Conservation (phyloP, 108 stramenopile species). For the Asterionellopsis glacialis region DNA sequence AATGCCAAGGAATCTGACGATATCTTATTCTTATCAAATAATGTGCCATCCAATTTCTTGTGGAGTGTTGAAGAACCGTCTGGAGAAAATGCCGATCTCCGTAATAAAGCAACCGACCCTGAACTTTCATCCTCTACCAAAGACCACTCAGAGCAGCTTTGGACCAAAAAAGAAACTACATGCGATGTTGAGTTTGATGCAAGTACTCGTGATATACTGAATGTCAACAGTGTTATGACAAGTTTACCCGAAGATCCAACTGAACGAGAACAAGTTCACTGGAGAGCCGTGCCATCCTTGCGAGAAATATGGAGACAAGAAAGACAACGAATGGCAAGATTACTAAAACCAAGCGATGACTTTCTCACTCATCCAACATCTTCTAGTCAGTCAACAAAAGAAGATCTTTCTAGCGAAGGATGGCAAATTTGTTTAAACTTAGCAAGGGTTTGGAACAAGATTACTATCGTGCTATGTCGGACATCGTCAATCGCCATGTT, state of each 20-base stretch:
- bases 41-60: not conserved
- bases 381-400: not conserved
- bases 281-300: conserved; percentile 86
- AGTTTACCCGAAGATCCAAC: conserved; percentile 37
- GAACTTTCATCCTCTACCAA: conserved; percentile 13
- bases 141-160: conserved; percentile 12
- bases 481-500: conserved; percentile 48
- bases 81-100: not conserved
- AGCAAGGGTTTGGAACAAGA: conserved; percentile 66
- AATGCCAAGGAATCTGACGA: not conserved
- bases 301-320: conserved; percentile 85
- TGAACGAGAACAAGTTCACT: conserved; percentile 65
- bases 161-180: conserved; percentile 53
- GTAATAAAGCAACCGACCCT: conserved; percentile 4
- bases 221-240: conserved; percentile 60
- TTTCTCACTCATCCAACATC: conserved; percentile 42
- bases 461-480: conserved; percentile 53
- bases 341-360: conserved; percentile 64
- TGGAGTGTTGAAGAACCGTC: conserved; percentile 15
- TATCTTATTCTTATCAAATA: not conserved
- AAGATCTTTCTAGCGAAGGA: conserved; percentile 9
- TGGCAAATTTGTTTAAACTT: conserved; percentile 49
- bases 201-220: conserved; percentile 57
- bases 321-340: conserved; percentile 55
- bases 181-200: conserved; percentile 81